phyloP scores from a whole-genome alignment of 192 early-diverging fungal species.

The Mortierella hygrophila region DNA sequence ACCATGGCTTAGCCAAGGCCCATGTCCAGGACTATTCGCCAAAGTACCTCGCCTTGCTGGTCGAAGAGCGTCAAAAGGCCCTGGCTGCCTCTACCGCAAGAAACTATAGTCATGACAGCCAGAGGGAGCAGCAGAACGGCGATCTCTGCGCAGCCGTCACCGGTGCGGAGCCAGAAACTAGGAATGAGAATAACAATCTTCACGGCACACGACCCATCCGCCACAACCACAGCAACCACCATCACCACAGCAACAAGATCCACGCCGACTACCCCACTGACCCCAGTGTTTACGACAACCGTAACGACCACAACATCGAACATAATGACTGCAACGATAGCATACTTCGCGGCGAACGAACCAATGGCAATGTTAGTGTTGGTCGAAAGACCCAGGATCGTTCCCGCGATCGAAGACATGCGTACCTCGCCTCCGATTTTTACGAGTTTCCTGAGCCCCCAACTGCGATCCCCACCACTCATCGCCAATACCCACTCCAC shows the following conservation, averaged over 20 bases:
- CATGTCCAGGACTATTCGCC: slow-evolving; percentile 40
- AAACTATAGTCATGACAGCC: neutral
- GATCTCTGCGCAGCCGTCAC: neutral
- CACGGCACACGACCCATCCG: neutral
- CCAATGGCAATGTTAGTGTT: neutral
- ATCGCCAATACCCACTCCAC: neutral
- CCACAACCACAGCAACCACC: neutral
- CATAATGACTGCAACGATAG: neutral
- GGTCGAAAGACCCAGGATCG: neutral
- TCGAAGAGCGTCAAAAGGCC: neutral
- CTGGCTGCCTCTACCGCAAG: neutral
- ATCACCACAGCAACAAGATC: neutral
- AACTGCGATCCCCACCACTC: neutral
- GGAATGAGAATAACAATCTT: neutral
- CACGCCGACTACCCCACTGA: neutral
- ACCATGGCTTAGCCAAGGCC: slow-evolving; percentile 29
- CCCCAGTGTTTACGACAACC: neutral
- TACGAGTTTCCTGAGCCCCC: neutral
- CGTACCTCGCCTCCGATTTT: neutral
- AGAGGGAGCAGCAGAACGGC: neutral
- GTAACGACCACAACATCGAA: neutral
- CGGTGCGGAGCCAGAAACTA: slow-evolving; percentile 1
- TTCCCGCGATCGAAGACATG: neutral
- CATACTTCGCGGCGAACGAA: neutral
- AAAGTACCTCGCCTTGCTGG: slow-evolving; percentile 19